phyloP scores from a whole-genome alignment of 2,329 filamentous ascomycete genomes.

The Apiospora malaysiana region DNA sequence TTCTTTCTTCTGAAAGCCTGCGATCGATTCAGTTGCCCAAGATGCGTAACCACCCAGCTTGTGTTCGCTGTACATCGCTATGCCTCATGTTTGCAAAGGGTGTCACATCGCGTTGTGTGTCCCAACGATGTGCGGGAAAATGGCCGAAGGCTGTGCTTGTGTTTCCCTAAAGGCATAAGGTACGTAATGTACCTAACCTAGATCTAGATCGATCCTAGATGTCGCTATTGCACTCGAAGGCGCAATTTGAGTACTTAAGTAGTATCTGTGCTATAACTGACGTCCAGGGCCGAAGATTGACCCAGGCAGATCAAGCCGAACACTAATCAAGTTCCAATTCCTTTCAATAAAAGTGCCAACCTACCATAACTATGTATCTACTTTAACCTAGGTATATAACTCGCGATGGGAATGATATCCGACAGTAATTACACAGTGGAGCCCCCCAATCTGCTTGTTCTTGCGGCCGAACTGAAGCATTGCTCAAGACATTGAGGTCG shows the following conservation, averaged over 20 bases:
- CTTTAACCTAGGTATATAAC: no score
- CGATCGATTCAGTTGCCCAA: background rate
- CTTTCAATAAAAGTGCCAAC: background rate
- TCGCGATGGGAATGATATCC: background rate
- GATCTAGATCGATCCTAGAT: no score
- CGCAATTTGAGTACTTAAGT: background rate
- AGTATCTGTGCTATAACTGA: background rate
- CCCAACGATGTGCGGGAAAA: slow-evolving; percentile 12
- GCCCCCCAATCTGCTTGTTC: background rate
- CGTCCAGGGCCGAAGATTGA: background rate
- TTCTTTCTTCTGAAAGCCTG: background rate
- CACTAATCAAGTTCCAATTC: background rate
- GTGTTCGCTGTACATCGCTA: background rate
- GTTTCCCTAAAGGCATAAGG: background rate
- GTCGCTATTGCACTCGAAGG: background rate
- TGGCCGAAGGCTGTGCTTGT: slow-evolving; percentile 19
- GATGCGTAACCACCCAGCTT: background rate
- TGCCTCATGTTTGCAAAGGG: background rate
- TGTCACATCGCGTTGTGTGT: slow-evolving; percentile 1
- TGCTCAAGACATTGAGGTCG: slow-evolving; percentile 16
- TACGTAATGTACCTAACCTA: background rate
- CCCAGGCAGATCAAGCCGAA: background rate
- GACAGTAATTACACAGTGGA: background rate
- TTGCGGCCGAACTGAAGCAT: slow-evolving; percentile 20
- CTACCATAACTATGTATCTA: no score